Conservation (phyloP, 495 filamentous ascomycete species). For the Endocarpon pusillum region DNA sequence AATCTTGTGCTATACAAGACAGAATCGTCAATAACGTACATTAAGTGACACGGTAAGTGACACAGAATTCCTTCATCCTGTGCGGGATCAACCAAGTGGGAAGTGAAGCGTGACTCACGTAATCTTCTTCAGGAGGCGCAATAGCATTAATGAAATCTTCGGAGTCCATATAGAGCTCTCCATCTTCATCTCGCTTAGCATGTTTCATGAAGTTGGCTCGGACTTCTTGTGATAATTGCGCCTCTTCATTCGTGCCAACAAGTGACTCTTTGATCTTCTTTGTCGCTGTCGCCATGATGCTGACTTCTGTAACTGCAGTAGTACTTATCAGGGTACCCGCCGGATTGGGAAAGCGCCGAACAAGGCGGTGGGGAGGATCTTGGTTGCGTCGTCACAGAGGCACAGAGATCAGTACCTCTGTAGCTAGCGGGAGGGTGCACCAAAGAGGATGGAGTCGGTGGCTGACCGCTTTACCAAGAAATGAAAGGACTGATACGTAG, state of each 20-base stretch:
- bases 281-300: slow-evolving; percentile 39
- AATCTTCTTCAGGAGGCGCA: slow-evolving; percentile 76
- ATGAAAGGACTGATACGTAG: no score
- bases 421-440: no score
- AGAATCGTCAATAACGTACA: slow-evolving; percentile 2
- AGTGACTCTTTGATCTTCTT: slow-evolving; percentile 63
- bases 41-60: slow-evolving; percentile 2
- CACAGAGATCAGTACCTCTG: no score
- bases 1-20: slow-evolving; percentile 68
- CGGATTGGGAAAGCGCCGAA: no score
- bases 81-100: no score
- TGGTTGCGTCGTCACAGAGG: no score
- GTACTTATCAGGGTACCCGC: no score
- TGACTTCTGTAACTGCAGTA: no score
- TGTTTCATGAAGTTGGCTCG: slow-evolving; percentile 58
- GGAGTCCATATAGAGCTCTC: slow-evolving; percentile 61
- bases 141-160: slow-evolving; percentile 82
- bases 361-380: no score
- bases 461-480: no score
- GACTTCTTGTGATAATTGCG: slow-evolving; percentile 48
- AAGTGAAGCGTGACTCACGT: slow-evolving; percentile 40
- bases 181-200: slow-evolving; percentile 59
- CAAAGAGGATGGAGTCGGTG: no score
- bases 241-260: slow-evolving; percentile 40
- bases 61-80: slow-evolving; percentile 1